Evolutionary conservation across 1,284 basidiomycete species (phyloP), one percentile per base, ranked within the genome.

Genomic region (Tilletiopsis washingtonensis): DNA sequence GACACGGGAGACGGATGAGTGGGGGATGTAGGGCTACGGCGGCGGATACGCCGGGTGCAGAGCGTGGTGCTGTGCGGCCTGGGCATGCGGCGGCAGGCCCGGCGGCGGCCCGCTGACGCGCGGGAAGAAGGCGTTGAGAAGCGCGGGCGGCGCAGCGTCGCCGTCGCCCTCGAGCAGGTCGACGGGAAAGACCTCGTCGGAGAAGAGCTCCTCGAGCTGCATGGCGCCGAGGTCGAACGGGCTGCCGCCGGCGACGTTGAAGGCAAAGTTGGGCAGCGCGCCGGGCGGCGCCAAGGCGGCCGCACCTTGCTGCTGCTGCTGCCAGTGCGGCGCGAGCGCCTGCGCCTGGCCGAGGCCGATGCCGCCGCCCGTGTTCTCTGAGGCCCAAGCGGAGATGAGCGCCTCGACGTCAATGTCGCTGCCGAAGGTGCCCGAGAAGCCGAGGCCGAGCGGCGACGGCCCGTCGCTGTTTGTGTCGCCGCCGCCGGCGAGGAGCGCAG

Each of bases 121-220:
- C n/a, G n/a, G n/a, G n/a, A n/a, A n/a, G n/a, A 34, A 34, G 9
- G 29, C n/a, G 29, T 34, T 34, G 29, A 34, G n/a, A 40, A 58
- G 37, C 9, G 53, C 59, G 24, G 57, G 57, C n/a, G 59, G 59
- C 40, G 49, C 47, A 29, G 58, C 59, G 12, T 49, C 56, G 25
- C 52, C 56, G 36, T 59, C 29, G 9, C n/a, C 29, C 29, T 9
- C 9, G 29, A 34, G 29, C 9, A 34, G 29, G 29, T 34, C 29
- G 9, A 34, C n/a, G 9, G 29, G 29, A n/a, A 34, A 34, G n/a
- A 34, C 29, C n/a, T 34, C 29, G 9, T n/a, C 29, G 9, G 19
- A 39, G 9, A 39, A 19, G 9, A 39, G 6, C 20, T 39, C 37
- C 37, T 39, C 37, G n/a, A 39, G 37, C 37, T 39, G 37, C 37